Conservation (phyloP, 345 rosid genomes). For the Brassica nigra region DNA sequence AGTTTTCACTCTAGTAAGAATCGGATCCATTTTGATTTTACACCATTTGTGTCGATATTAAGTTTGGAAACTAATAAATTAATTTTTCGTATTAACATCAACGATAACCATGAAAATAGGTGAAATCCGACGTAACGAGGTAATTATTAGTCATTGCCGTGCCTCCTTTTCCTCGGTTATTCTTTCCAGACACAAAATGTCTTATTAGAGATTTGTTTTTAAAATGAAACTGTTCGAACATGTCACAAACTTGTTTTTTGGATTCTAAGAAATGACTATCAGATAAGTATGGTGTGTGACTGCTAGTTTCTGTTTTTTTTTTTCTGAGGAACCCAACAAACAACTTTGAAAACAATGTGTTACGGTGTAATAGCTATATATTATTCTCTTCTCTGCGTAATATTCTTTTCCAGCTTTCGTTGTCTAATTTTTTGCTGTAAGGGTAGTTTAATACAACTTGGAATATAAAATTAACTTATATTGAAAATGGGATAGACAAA, state of each 20-base stretch:
- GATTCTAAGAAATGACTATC: neutral
- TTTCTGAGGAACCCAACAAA: neutral
- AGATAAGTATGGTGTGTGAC: neutral
- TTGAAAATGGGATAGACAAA: neutral
- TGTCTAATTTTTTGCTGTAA: neutral
- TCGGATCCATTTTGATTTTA: constrained; percentile 10
- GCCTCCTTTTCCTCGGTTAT: neutral
- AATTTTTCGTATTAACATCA: neutral
- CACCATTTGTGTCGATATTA: neutral
- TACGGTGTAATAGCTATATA: constrained; percentile 1
- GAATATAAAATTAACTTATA: neutral
- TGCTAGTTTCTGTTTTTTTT: neutral
- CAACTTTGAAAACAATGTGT: neutral
- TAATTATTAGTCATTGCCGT: neutral
- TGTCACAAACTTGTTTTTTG: neutral
- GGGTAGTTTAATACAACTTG: neutral
- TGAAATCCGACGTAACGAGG: neutral
- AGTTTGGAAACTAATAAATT: neutral
- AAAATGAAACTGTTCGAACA: neutral
- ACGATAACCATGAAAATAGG: constrained; percentile 9
- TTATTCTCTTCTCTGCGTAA: neutral
- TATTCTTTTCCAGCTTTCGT: neutral
- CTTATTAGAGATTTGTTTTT: neutral
- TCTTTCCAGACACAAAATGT: neutral
- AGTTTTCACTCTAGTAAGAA: neutral